Evolutionary conservation across 495 filamentous ascomycete species (phyloP), one percentile per base, ranked within the genome.

Genomic region (Aspergillus biplanus): DNA sequence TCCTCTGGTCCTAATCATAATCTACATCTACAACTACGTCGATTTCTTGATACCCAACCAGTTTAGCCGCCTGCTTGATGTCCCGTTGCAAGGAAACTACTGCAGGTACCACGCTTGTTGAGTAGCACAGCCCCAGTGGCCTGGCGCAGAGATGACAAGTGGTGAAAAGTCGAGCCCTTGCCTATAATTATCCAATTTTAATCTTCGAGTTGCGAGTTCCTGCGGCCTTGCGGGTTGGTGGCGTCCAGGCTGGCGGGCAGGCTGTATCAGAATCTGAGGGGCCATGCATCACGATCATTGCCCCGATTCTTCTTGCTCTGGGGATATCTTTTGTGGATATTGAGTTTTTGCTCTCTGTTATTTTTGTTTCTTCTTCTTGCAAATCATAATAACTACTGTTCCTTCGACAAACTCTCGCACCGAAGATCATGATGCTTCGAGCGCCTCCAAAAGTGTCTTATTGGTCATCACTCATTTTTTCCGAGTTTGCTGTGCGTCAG

Each of bases 21-120:
- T 27, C 21, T 27, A 2, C 21, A 27, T 27, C 21, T 27, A 2
- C 21, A 27, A 27, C 21, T 27, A 2, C 21, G 2, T 2, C 21
- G 21, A 27, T 27, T 27, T 27, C 2, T 27, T 2, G 21, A 27
- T 27, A 27, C 21, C 21, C 21, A 27, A 27, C 21, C 21, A 27
- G 21, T 27, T 27, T 27, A 27, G 21, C 21, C 21, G 21, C 21
- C 21, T 27, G 21, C 21, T 27, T 2, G n/a, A 6, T 44, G 39
- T 12, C 39, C 7, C 13, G 15, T 34, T 48, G 13, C 33, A 48
- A 7, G 31, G 31, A 27, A 18, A 31, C 47, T 50, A 50, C 47
- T 50, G 47, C 47, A 50, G 47, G 47, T 27, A 50, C 47, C 18
- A 44, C 39, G 39, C 39, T 44, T 44, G 39, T 44, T 44, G 21